Evolutionary conservation across 2,329 filamentous ascomycete genomes (phyloP), one percentile per base, ranked within the genome.

Genomic region (Didymella segeticola): DNA sequence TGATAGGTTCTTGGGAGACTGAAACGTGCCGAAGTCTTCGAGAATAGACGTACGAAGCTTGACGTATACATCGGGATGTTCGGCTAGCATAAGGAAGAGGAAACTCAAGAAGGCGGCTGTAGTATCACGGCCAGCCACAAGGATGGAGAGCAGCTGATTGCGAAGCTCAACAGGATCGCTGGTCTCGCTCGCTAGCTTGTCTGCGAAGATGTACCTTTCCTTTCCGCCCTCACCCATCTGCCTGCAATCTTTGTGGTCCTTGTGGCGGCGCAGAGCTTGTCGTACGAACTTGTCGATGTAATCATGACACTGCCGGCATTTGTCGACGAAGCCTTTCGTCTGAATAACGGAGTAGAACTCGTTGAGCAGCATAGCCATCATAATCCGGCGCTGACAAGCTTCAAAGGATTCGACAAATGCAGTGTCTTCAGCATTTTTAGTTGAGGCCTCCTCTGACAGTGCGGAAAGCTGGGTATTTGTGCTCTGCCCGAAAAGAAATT

Each of bases 111-210:
- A 89, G 1, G 81, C 83, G 23, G 91, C 91, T 0, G 92, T 96
- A 19, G 91, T 96, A 72, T 96, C 92, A 27, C 89, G 83, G 7
- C 90, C 91, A 1, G 92, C 92, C 8, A 96, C 82, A 3, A 96
- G 82, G n/a, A 96, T 84, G 43, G 89, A 86, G 2, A 93, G 82
- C 31, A 96, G 56, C 20, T 73, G 64, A 25, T 55, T 11, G 10
- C 50, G 33, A 2, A 54, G 36, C 9, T 47, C 43, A 6, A 76
- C 5, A 81, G 69, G 12, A 12, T 51, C 47, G 25, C 8, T 38
- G 4, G 47, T 51, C 7, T 43, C 30, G 14, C 29, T 37, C 7
- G 39, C 38, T 5, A 51, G 41, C 5, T 17, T 33, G 6, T 51
- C 47, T 12, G 33, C 30, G 14, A 51, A 51, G 5, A 51, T 20